Conservation (phyloP, 495 filamentous ascomycete species). For the Eremomyces bilateralis region DNA sequence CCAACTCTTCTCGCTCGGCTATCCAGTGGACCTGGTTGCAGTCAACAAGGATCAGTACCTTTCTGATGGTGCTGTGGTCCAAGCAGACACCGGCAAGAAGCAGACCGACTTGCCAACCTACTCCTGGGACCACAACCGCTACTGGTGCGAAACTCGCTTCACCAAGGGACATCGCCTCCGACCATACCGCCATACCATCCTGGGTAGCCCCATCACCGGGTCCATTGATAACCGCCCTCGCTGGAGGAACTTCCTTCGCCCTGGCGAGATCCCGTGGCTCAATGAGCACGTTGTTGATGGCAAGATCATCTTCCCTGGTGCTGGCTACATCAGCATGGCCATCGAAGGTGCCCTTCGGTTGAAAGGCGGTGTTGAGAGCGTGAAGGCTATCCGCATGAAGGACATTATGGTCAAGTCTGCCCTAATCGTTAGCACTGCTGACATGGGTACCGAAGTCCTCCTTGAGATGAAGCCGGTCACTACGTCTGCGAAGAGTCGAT, state of each 20-base stretch:
- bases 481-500: neutral
- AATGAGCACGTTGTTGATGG: constrained; percentile 21
- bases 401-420: neutral
- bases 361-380: neutral
- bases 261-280: constrained; percentile 25
- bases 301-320: constrained; percentile 21
- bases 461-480: neutral
- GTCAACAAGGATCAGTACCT: constrained; percentile 1
- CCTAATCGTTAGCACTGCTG: neutral
- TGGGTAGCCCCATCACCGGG: constrained; percentile 1
- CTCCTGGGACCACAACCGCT: constrained; percentile 7
- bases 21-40: constrained; percentile 2
- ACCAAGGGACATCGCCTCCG: constrained; percentile 1
- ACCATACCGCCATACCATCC: constrained; percentile 1
- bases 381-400: neutral
- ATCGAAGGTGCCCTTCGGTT: constrained; percentile 14
- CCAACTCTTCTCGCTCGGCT: neutral
- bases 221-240: constrained; percentile 8
- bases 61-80: neutral
- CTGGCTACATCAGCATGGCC: constrained; percentile 22
- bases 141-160: constrained; percentile 7
- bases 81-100: neutral
- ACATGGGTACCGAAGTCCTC: neutral
- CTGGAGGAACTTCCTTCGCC: constrained; percentile 23
- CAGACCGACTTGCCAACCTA: constrained; percentile 7